Percentiles rank a stretch among this genome's conserved stretches.
Conservation (phyloP, 192 early-diverging fungal species). For the Mortierella claussenii region DNA sequence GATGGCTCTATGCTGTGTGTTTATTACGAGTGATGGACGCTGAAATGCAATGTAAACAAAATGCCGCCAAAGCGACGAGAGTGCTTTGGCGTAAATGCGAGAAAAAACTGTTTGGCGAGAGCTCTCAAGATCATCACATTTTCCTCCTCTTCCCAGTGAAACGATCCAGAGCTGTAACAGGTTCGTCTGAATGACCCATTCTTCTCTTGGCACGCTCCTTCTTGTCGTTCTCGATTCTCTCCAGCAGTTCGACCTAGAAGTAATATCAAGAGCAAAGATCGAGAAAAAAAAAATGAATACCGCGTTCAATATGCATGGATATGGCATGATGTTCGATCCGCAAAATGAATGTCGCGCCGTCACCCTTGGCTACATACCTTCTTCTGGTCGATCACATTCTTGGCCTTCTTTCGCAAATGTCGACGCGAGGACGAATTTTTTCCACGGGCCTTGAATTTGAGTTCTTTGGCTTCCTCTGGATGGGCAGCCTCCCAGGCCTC, state of each 20-base stretch:
- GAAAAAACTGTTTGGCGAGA: no score
- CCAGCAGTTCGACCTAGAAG: conserved; percentile 56
- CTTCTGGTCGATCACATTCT: conserved; percentile 83
- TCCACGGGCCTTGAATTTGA: conserved; percentile 70
- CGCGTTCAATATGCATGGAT: no score
- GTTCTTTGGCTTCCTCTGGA: conserved; percentile 60
- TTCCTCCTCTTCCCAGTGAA: conserved; percentile 63
- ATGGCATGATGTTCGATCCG: no score
- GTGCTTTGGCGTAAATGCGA: no score
- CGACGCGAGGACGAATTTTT: conserved; percentile 82
- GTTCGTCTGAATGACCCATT: conserved; percentile 56
- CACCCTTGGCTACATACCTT: conserved; percentile 60
- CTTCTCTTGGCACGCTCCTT: conserved; percentile 63
- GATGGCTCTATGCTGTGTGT: conserved; percentile 8
- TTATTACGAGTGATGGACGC: conserved; percentile 20
- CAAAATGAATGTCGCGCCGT: no score
- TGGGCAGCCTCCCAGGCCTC: conserved; percentile 66
- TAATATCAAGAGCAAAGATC: background rate
- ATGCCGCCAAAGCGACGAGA: background rate
- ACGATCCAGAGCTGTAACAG: conserved; percentile 71
- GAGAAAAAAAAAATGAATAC: background rate
- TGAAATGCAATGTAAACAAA: background rate
- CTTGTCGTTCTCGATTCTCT: conserved; percentile 65
- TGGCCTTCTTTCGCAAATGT: conserved; percentile 81
- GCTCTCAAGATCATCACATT: no score